These are phyloP conservation scores for Podaxis rugospora DNA, from an alignment of 768 basidiomycete genomes.

Conservation along the genomic window DNA sequence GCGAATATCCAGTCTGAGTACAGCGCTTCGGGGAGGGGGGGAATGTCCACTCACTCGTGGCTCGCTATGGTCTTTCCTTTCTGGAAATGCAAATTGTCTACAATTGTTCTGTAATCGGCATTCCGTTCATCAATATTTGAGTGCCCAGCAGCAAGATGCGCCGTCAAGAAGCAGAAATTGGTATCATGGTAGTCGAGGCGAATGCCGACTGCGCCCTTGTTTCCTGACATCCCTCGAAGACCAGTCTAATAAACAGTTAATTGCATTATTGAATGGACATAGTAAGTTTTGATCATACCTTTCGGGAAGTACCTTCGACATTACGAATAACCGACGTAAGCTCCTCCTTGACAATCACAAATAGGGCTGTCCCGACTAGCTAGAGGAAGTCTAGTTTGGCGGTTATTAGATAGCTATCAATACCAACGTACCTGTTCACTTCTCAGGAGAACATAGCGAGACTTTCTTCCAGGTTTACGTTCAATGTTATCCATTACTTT, in stretches of 20 bases:
- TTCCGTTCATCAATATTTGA: slow-evolving; percentile 86
- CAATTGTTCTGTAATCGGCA: slow-evolving; percentile 87
- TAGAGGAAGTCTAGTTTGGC: slow-evolving; percentile 26
- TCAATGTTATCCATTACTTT: slow-evolving; percentile 78
- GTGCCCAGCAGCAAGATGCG: slow-evolving; percentile 96
- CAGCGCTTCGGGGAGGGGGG: background rate
- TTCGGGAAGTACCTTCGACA: slow-evolving; percentile 89
- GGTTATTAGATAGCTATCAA: slow-evolving; percentile 4
- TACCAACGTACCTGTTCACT: slow-evolving; percentile 74
- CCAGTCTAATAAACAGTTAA: slow-evolving; percentile 55
- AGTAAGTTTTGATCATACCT: slow-evolving; percentile 43
- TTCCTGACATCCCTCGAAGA: slow-evolving; percentile 90
- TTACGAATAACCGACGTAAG: slow-evolving; percentile 79
- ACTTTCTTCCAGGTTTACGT: slow-evolving; percentile 58
- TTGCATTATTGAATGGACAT: background rate
- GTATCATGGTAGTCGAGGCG: slow-evolving; percentile 90
- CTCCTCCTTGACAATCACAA: slow-evolving; percentile 78
- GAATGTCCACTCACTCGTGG: slow-evolving; percentile 68
- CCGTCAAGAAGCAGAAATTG: slow-evolving; percentile 91
- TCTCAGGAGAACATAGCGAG: slow-evolving; percentile 79
- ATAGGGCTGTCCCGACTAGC: slow-evolving; percentile 92
- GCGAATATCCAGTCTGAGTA: slow-evolving; percentile 1
- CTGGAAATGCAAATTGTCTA: slow-evolving; percentile 77
- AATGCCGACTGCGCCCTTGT: slow-evolving; percentile 95
- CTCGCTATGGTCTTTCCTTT: slow-evolving; percentile 84